Percentiles rank a stretch among this genome's conserved stretches.
These are phyloP conservation scores for Biscogniauxia mediterranea DNA, from an alignment of 2,329 filamentous ascomycete genomes.

Conservation along the genomic window DNA sequence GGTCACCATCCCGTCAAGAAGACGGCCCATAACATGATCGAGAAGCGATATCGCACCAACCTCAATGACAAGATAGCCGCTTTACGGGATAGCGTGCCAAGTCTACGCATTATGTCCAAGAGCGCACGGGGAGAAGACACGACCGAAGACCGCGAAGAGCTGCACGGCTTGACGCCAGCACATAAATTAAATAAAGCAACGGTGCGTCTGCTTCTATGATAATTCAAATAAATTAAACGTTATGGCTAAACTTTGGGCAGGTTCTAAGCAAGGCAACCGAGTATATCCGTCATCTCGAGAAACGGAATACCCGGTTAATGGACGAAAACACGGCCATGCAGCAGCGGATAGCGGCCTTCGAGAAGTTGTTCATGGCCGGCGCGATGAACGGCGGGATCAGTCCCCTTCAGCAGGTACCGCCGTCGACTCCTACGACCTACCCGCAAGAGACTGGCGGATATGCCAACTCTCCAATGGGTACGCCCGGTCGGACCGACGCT, in stretches of 20 bases:
- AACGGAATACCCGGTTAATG: slow-evolving; percentile 76
- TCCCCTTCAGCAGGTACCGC: slow-evolving; percentile 48
- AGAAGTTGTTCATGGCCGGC: slow-evolving; percentile 76
- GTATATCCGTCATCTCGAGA: slow-evolving; percentile 91
- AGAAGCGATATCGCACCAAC: slow-evolving; percentile 94
- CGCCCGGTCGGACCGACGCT: slow-evolving; percentile 42
- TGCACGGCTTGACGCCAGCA: slow-evolving; percentile 78
- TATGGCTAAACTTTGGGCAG: slow-evolving; percentile 35
- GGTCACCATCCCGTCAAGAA: slow-evolving; percentile 69
- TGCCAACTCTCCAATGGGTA: slow-evolving; percentile 44
- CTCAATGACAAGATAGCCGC: slow-evolving; percentile 96
- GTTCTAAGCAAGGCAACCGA: slow-evolving; percentile 92
- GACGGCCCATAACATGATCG: slow-evolving; percentile 97
- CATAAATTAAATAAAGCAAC: slow-evolving; percentile 99
- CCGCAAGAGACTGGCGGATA: slow-evolving; percentile 42
- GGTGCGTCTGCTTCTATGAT: slow-evolving; percentile 39
- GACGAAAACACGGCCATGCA: slow-evolving; percentile 83
- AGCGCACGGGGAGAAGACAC: slow-evolving; percentile 66
- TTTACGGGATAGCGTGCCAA: slow-evolving; percentile 86
- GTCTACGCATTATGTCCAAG: slow-evolving; percentile 79
- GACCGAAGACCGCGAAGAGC: slow-evolving; percentile 73
- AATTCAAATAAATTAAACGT: background rate
- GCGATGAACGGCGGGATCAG: slow-evolving; percentile 65
- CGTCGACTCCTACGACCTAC: slow-evolving; percentile 53
- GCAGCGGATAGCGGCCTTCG: slow-evolving; percentile 69